These are phyloP conservation scores for Trichoderma guizhouense DNA, from an alignment of 2,329 filamentous ascomycete genomes.

Conservation along the genomic window DNA sequence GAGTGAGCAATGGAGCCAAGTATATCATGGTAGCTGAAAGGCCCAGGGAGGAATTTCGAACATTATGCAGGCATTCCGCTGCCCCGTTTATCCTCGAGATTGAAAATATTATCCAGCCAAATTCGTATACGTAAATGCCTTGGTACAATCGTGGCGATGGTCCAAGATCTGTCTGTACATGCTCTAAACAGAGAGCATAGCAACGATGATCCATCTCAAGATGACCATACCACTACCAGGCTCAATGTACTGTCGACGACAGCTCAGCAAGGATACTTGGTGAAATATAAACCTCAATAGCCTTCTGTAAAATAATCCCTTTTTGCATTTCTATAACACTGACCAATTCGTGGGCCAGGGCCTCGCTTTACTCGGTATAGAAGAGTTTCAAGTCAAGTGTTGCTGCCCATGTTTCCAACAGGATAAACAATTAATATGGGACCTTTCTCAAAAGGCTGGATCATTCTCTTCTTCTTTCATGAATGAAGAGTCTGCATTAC, in stretches of 20 bases:
- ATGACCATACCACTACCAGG: neutral
- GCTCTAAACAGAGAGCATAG: neutral
- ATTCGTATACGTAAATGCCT: accelerated
- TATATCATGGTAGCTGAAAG: too few relatives aligned
- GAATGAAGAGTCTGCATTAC: neutral
- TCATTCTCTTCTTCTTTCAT: neutral
- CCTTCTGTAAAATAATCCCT: too few relatives aligned
- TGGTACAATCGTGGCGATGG: too few relatives aligned
- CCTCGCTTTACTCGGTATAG: neutral
- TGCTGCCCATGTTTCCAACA: neutral
- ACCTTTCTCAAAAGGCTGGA: too few relatives aligned
- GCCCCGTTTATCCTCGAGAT: too few relatives aligned
- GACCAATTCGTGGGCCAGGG: neutral
- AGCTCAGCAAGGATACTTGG: neutral
- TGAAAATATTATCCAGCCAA: neutral
- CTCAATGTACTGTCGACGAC: neutral
- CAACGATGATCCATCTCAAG: neutral
- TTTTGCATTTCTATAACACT: too few relatives aligned
- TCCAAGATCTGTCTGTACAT: neutral
- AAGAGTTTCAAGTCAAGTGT: neutral
- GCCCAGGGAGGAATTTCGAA: too few relatives aligned
- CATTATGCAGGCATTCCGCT: too few relatives aligned
- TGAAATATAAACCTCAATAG: too few relatives aligned
- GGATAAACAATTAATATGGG: too few relatives aligned
- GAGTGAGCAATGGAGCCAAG: too few relatives aligned